These are phyloP conservation scores for Paragyromitra xinjiangensis DNA, from an alignment of 495 filamentous ascomycete genomes.

Conservation along the genomic window DNA sequence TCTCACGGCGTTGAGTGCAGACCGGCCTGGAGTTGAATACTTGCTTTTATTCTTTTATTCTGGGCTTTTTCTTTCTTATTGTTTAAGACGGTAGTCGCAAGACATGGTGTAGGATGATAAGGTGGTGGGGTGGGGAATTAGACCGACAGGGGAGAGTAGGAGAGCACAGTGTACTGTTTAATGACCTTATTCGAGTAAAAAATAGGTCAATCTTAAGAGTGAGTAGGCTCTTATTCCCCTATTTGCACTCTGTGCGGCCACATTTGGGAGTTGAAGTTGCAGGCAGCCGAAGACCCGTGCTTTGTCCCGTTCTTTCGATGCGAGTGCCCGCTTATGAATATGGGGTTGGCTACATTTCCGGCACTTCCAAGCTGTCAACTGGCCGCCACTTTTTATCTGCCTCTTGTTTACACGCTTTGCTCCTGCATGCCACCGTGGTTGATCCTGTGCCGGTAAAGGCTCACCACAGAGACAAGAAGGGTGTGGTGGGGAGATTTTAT, in stretches of 20 bases:
- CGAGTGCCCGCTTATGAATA: constrained; percentile 48
- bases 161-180: constrained; percentile 52
- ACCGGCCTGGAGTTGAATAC: constrained; percentile 53
- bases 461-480: constrained; percentile 1
- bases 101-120: constrained; percentile 41
- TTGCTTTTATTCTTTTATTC: constrained; percentile 44
- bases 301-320: constrained; percentile 48
- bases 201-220: constrained; percentile 51
- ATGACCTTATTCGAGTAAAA: constrained; percentile 52
- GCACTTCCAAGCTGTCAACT: constrained; percentile 53
- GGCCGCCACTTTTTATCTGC: constrained; percentile 37
- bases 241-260: constrained; percentile 45
- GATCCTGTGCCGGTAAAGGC: constrained; percentile 35
- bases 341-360: constrained; percentile 44
- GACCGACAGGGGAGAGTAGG: constrained; percentile 29
- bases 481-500: constrained; percentile 14
- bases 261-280: constrained; percentile 46
- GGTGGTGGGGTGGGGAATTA: constrained; percentile 38
- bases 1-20: constrained; percentile 53
- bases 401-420: constrained; percentile 34
- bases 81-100: constrained; percentile 53
- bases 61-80: constrained; percentile 52
- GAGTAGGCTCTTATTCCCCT: constrained; percentile 53
- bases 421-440: constrained; percentile 44
- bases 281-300: constrained; percentile 50